These are phyloP conservation scores for Pythium utonaiense DNA, from an alignment of 352 stramenopile genomes.

Conservation along the genomic window DNA sequence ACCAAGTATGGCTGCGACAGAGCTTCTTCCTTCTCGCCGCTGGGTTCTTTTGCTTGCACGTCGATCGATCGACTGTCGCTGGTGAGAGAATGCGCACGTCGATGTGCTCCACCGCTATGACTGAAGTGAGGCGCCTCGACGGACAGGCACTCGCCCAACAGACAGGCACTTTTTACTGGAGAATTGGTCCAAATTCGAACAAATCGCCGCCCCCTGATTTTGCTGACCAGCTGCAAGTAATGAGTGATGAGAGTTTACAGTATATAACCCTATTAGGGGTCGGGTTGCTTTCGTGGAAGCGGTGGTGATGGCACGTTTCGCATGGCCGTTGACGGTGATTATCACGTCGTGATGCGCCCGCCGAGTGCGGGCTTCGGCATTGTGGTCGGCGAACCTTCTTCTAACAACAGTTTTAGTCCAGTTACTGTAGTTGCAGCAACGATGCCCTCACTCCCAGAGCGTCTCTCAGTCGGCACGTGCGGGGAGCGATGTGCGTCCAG, in stretches of 20 bases:
- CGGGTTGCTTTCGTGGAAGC: neutral
- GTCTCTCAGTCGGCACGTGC: neutral
- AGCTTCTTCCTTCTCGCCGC: neutral
- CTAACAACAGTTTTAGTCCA: neutral
- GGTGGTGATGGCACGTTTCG: neutral
- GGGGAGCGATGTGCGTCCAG: neutral
- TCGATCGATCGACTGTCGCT: neutral
- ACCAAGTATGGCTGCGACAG: neutral
- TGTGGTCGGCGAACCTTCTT: conserved; percentile 1
- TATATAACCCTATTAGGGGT: neutral
- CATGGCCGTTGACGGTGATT: neutral
- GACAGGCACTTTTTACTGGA: too few relatives aligned
- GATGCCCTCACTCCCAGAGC: too few relatives aligned
- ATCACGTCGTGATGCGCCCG: too few relatives aligned
- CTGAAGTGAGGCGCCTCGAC: neutral
- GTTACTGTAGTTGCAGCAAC: too few relatives aligned
- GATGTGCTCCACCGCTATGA: neutral
- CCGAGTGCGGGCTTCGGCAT: too few relatives aligned
- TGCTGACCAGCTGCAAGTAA: neutral
- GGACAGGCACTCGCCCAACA: too few relatives aligned
- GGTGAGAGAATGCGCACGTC: neutral
- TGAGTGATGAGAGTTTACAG: too few relatives aligned
- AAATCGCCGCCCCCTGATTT: neutral
- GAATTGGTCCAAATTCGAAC: conserved; percentile 4
- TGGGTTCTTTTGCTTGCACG: neutral